Conservation (phyloP, 1,284 basidiomycete genomes). For the Rhodotorula sp. region DNA sequence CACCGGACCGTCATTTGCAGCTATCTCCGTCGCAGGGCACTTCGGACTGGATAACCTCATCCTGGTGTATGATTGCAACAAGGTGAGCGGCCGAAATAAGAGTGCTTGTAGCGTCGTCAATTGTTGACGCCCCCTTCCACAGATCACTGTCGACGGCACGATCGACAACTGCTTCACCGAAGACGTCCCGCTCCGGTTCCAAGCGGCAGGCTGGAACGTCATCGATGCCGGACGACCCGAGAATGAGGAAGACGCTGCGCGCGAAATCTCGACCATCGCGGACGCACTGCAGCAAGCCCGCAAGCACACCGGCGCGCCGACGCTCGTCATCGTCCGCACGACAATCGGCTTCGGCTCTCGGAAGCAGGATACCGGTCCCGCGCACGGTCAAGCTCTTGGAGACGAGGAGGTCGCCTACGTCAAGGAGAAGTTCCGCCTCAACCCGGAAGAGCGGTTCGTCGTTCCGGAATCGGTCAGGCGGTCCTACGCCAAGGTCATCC, state of each 20-base stretch:
- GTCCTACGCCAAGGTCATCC: conserved; percentile 64
- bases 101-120: not conserved
- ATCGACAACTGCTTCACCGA: conserved; percentile 91
- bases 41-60: conserved; percentile 89
- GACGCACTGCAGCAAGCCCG: conserved; percentile 75
- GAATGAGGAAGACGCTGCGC: conserved; percentile 47
- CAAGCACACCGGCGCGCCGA: conserved; percentile 74
- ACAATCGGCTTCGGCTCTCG: conserved; percentile 93
- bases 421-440: conserved; percentile 82
- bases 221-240: conserved; percentile 53
- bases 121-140: conserved; percentile 42
- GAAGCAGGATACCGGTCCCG: conserved; percentile 85
- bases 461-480: conserved; percentile 74
- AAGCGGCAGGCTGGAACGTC: conserved; percentile 91
- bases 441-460: conserved; percentile 73
- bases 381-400: conserved; percentile 89
- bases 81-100: conserved; percentile 43
- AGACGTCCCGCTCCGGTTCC: conserved; percentile 82
- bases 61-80: conserved; percentile 84
- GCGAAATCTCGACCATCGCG: conserved; percentile 75
- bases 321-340: conserved; percentile 70
- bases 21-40: conserved; percentile 85
- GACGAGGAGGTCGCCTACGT: conserved; percentile 80
- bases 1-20: conserved; percentile 63
- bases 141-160: conserved; percentile 94